Conservation (phyloP, 306 rosid genomes). For the Castanopsis chinensis region DNA sequence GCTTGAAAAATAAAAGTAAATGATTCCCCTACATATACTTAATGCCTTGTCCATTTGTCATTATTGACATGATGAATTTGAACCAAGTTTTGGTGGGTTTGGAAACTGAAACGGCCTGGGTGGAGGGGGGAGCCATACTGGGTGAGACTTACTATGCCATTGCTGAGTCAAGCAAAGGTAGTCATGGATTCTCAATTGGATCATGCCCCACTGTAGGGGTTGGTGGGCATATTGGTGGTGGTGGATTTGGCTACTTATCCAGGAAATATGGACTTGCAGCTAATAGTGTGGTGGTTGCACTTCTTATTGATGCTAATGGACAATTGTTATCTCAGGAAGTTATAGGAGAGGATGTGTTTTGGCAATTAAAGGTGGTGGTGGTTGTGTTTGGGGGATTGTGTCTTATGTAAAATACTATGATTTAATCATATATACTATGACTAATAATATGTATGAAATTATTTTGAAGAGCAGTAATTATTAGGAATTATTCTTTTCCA, state of each 20-base stretch:
- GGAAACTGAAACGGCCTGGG: slow-evolving; percentile 63
- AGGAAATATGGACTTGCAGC: slow-evolving; percentile 76
- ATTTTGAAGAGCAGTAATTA: too few species aligned
- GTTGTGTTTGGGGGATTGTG: slow-evolving; percentile 70
- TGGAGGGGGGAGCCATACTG: slow-evolving; percentile 82
- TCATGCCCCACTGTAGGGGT: slow-evolving; percentile 85
- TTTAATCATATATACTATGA: too few species aligned
- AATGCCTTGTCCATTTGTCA: slow-evolving; percentile 49
- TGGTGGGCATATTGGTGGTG: slow-evolving; percentile 79
- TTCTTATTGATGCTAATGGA: slow-evolving; percentile 54
- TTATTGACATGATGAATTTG: slow-evolving; percentile 74
- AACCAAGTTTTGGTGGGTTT: slow-evolving; percentile 51
- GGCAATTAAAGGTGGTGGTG: slow-evolving; percentile 91
- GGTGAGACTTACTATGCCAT: slow-evolving; percentile 75
- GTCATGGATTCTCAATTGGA: slow-evolving; percentile 70
- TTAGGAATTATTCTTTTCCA: too few species aligned
- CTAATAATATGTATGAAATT: too few species aligned
- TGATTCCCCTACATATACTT: too few species aligned
- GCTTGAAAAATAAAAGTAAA: too few species aligned
- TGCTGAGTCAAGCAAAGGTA: slow-evolving; percentile 39
- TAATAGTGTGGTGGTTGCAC: slow-evolving; percentile 64
- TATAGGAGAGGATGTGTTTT: slow-evolving; percentile 88
- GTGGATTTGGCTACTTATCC: slow-evolving; percentile 68
- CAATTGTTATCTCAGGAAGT: slow-evolving; percentile 33
- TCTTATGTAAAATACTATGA: too few species aligned